phyloP scores from a whole-genome alignment of 2,329 filamentous ascomycete species.

The Cercospora berteroae region DNA sequence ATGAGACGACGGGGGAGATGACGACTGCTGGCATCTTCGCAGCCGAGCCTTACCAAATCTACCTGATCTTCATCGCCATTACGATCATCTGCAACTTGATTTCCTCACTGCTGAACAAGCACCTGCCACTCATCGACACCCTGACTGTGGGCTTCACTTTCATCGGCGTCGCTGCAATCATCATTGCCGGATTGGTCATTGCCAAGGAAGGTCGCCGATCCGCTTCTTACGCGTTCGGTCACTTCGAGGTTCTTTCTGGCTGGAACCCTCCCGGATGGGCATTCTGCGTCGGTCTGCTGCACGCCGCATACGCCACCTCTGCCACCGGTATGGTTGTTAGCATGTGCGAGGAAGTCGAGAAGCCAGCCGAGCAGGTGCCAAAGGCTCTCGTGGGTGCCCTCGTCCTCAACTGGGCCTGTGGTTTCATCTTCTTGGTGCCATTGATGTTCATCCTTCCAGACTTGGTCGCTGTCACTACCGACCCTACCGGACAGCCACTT shows the following conservation, averaged over 20 bases:
- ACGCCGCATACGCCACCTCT: slow-evolving; percentile 71
- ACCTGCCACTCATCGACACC: slow-evolving; percentile 63
- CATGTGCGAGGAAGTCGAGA: slow-evolving; percentile 71
- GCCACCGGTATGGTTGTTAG: slow-evolving; percentile 78
- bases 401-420: slow-evolving; percentile 64
- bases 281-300: slow-evolving; percentile 69
- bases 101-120: slow-evolving; percentile 54
- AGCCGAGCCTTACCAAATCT: slow-evolving; percentile 47
- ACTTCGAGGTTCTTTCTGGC: slow-evolving; percentile 67
- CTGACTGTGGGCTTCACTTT: slow-evolving; percentile 75
- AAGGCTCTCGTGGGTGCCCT: slow-evolving; percentile 67
- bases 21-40: slow-evolving; percentile 48
- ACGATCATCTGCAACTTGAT: slow-evolving; percentile 53
- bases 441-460: slow-evolving; percentile 68
- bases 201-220: slow-evolving; percentile 66
- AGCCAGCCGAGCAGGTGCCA: slow-evolving; percentile 66
- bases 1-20: background rate
- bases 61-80: slow-evolving; percentile 51
- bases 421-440: slow-evolving; percentile 66
- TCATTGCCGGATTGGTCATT: slow-evolving; percentile 61
- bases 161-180: slow-evolving; percentile 64
- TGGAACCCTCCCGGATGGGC: slow-evolving; percentile 69
- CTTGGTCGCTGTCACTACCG: slow-evolving; percentile 52
- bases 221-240: slow-evolving; percentile 63
- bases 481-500: slow-evolving; percentile 59